Evolutionary conservation across 2,329 filamentous ascomycete species (phyloP), one percentile per base, ranked within the genome.

Genomic region (Penicillium polonicum): DNA sequence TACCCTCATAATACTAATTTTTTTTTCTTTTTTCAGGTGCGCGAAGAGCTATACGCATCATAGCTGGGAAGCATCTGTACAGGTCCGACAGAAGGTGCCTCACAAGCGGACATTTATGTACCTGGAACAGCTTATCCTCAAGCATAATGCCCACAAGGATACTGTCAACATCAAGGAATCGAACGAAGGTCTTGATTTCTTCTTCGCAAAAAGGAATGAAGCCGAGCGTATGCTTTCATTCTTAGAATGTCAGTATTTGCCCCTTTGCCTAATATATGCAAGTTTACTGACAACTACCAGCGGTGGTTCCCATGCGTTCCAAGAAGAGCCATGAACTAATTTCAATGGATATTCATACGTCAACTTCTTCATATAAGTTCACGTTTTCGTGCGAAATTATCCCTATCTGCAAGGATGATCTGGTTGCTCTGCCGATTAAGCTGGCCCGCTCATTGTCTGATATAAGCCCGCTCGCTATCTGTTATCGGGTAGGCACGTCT

Each of bases 151-250:
- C 4, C 92, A 96, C 75, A 85, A 86, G 64, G 92, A 99, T 66
- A 94, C 93, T 0, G 92, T 97, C 77, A 99, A 97, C 75, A 99
- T 99, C 78, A 97, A 95, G 74, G 94, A 99, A 78, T 90, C 91
- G 29, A 92, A 92, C 76, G 92, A 97, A 68, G 94, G 94, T 1
- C 87, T 99, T 59, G 94, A 99, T 74, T 99, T 99, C 75, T 99
- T 88, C 82, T 99, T 94, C 71, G 8, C 45, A 35, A 35, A 35
- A 31, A 35, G 45, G 9, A 48, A 48, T 21, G 44, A 48, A 15
- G 44, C 44, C 29, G 44, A 48, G 13, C 44, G 44, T 5, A 48
- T 48, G 44, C 29, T 48, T 48, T 48, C 44, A 10, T 48, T 48
- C 44, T 48, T 45, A n/a, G 12, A n/a, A 17, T 23, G 23, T 23